These are phyloP conservation scores for Wallacemonas sp. DNA, from an alignment of 208 protist genomes.

Conservation along the genomic window DNA sequence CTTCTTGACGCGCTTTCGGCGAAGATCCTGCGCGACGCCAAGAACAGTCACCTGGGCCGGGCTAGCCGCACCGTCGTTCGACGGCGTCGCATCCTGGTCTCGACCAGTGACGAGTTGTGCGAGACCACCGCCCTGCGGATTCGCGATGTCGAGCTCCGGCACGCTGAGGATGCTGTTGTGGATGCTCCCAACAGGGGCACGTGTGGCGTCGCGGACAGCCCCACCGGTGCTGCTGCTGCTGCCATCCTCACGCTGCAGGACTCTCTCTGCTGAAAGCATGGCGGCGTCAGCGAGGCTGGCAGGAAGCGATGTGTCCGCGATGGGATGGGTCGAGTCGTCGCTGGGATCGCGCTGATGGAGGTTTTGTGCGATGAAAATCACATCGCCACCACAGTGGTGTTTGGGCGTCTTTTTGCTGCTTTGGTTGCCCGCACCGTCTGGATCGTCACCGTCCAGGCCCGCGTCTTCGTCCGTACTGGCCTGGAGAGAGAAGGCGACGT, in stretches of 20 bases:
- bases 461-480: constrained; percentile 4
- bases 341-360: neutral
- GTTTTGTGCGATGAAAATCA: too few species aligned
- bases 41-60: constrained; percentile 52
- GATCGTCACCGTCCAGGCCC: neutral
- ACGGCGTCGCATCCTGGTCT: constrained; percentile 4
- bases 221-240: neutral
- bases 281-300: constrained; percentile 1
- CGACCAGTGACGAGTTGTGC: neutral
- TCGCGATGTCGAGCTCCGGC: neutral
- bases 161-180: constrained; percentile 15
- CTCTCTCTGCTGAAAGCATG: neutral
- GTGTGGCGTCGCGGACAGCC: neutral
- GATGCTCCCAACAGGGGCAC: neutral
- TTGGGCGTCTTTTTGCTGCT: too few species aligned
- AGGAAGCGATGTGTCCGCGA: constrained; percentile 9
- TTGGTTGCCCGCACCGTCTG: too few species aligned
- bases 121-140: neutral
- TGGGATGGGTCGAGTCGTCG: neutral
- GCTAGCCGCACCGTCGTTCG: constrained; percentile 8
- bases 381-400: too few species aligned
- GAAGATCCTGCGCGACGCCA: constrained; percentile 37
- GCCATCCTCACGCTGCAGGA: neutral
- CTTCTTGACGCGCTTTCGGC: constrained; percentile 81
- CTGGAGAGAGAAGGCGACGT: constrained; percentile 1